Evolutionary conservation across 2,329 filamentous ascomycete species (phyloP).

Genomic region (Sporothrix pseudoabietina): DNA sequence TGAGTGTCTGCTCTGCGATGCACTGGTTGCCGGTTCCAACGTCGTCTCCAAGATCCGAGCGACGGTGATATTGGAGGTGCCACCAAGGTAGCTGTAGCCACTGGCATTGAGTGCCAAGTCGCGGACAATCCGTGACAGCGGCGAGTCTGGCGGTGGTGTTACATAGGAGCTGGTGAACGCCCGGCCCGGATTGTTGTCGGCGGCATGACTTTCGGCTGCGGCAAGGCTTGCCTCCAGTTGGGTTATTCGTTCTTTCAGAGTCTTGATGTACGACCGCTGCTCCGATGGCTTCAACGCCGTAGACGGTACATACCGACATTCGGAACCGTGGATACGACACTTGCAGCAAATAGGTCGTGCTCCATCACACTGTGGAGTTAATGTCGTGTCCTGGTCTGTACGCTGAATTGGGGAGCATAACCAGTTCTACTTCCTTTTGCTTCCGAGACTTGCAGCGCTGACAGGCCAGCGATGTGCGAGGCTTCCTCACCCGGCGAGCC

Average conservation of each 20-base stretch:
- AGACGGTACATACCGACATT: neutral
- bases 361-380: neutral
- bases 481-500: neutral
- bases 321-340: neutral
- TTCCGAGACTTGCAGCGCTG: neutral
- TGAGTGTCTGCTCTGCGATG: neutral
- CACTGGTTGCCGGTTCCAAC: neutral
- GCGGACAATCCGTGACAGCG: neutral
- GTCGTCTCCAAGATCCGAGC: neutral
- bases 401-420: too few species aligned
- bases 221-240: neutral
- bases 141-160: neutral
- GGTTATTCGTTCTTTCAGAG: neutral
- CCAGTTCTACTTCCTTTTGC: neutral
- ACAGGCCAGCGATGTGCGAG: neutral
- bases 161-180: neutral
- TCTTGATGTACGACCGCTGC: neutral
- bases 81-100: neutral
- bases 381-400: neutral
- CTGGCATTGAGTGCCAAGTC: slow-evolving; percentile 1
- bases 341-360: neutral
- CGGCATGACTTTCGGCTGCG: neutral
- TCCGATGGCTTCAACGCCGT: neutral
- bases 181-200: neutral
- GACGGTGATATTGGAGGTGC: neutral